Conservation (phyloP, 208 protist species). For the Naegleria fowleri region DNA sequence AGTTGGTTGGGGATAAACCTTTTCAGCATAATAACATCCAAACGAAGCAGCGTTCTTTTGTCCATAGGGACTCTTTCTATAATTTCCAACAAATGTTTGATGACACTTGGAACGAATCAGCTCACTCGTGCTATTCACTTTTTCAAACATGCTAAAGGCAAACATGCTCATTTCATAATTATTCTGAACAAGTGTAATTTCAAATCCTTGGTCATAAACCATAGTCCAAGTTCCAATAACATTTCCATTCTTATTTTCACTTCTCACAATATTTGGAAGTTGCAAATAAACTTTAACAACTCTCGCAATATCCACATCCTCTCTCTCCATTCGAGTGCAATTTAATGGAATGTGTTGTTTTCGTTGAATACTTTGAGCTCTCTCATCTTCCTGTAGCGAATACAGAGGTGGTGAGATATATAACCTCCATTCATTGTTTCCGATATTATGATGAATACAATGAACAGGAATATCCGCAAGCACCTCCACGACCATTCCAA, state of each 20-base stretch:
- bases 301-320: neutral
- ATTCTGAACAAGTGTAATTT: neutral
- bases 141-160: neutral
- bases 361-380: neutral
- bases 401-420: neutral
- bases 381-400: neutral
- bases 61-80: neutral
- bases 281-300: neutral
- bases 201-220: conserved; percentile 19
- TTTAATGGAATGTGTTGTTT: neutral
- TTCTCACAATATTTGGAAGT: neutral
- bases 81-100: neutral
- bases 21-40: conserved; percentile 11
- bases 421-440: neutral
- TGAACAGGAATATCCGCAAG: neutral
- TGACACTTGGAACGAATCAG: neutral
- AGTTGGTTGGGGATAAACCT: neutral
- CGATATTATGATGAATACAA: neutral
- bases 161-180: neutral
- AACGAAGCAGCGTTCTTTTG: neutral
- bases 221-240: neutral
- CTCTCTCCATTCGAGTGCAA: neutral
- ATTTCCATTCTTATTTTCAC: neutral
- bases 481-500: too few species aligned
- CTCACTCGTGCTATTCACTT: neutral